These are phyloP conservation scores for Pleurostoma richardsiae DNA, from an alignment of 2,329 filamentous ascomycete species.

Conservation along the genomic window DNA sequence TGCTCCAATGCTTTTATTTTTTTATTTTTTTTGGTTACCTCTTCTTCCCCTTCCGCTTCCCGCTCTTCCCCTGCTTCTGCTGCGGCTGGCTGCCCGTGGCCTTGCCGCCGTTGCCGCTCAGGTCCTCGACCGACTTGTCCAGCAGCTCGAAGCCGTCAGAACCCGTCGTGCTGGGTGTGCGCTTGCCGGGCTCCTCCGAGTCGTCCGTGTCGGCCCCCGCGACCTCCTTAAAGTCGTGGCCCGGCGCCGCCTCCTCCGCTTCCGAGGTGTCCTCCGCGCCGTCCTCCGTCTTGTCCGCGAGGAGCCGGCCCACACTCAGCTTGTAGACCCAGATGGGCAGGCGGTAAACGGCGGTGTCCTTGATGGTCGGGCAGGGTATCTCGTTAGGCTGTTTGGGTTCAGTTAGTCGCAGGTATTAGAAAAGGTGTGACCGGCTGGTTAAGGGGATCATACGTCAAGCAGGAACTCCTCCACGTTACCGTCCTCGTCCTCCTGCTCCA, in stretches of 20 bases:
- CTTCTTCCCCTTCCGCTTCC: slow-evolving; percentile 45
- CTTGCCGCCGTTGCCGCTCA: slow-evolving; percentile 40
- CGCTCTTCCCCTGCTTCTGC: slow-evolving; percentile 27
- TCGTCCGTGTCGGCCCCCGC: slow-evolving; percentile 35
- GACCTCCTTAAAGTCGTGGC: slow-evolving; percentile 3
- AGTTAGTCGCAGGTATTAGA: slow-evolving; percentile 12
- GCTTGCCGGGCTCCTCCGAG: slow-evolving; percentile 40
- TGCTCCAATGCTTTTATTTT: too few species aligned
- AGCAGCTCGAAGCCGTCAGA: slow-evolving; percentile 59
- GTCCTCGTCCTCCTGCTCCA: slow-evolving; percentile 89
- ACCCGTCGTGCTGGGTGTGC: slow-evolving; percentile 50
- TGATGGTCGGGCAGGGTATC: slow-evolving; percentile 69
- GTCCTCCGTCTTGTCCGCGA: slow-evolving; percentile 23
- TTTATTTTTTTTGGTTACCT: slow-evolving; percentile 25
- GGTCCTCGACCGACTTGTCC: slow-evolving; percentile 54
- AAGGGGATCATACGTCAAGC: slow-evolving; percentile 66
- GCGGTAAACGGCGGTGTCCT: slow-evolving; percentile 76
- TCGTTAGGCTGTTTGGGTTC: slow-evolving; percentile 61
- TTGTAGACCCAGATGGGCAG: slow-evolving; percentile 71
- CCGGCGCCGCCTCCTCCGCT: slow-evolving; percentile 1
- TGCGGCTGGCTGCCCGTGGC: slow-evolving; percentile 35
- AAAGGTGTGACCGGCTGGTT: not conserved
- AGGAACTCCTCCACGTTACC: slow-evolving; percentile 78
- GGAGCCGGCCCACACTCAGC: slow-evolving; percentile 45
- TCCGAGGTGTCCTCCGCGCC: not conserved